A percentile compares a stretch with the other conserved stretches of the same genome.
These are phyloP conservation scores for Lanmaoa pseudosensibilis DNA, from an alignment of 768 basidiomycete genomes.

Conservation along the genomic window DNA sequence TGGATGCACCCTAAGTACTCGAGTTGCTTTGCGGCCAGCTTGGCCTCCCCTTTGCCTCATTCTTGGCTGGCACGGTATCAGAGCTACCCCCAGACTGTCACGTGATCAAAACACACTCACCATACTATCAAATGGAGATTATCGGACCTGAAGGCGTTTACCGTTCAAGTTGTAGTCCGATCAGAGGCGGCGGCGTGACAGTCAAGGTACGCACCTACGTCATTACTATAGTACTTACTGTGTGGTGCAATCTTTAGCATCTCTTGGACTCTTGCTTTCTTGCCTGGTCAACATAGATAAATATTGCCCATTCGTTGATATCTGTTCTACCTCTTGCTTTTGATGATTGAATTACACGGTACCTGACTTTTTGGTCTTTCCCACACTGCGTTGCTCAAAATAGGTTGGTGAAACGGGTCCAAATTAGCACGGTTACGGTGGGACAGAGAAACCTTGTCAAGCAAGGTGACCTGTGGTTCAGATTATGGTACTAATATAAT, in stretches of 20 bases:
- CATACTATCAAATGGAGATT: neutral
- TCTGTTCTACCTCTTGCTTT: neutral
- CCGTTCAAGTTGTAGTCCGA: too few relatives aligned
- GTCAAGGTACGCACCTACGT: neutral
- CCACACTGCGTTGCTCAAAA: neutral
- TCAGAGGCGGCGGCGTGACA: neutral
- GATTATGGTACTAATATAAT: neutral
- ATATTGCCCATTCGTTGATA: neutral
- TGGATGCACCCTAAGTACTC: slow-evolving; percentile 40
- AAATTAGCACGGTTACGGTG: neutral
- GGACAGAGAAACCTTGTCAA: neutral
- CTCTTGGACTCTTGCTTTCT: too few relatives aligned
- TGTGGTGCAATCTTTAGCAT: too few relatives aligned
- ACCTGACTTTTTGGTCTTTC: neutral
- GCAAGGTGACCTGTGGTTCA: neutral
- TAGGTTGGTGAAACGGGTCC: neutral
- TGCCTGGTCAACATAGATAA: too few relatives aligned
- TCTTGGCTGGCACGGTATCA: slow-evolving; percentile 57
- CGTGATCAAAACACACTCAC: too few relatives aligned
- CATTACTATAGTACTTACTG: too few relatives aligned
- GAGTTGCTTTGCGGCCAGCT: slow-evolving; percentile 63
- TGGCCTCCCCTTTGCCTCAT: slow-evolving; percentile 82
- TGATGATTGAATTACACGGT: neutral
- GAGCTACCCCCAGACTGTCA: too few relatives aligned
- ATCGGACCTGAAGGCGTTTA: neutral